Percentiles rank a stretch among this genome's conserved stretches.
These are phyloP conservation scores for Lycium ferocissimum DNA, from an alignment of 257 asterid genomes.

Conservation along the genomic window DNA sequence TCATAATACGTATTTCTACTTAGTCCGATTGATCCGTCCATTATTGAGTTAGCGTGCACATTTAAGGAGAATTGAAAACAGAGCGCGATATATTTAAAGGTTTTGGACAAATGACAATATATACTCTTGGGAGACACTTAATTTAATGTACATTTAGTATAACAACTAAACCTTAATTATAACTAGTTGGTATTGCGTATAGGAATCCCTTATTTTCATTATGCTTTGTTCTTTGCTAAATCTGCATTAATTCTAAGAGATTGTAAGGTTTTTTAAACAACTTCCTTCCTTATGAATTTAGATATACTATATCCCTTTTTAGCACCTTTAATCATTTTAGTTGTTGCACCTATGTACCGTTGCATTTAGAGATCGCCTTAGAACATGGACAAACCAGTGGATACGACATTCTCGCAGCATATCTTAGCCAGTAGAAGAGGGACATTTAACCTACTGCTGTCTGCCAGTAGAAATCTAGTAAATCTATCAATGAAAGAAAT, in stretches of 20 bases:
- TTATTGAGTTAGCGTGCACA: not conserved
- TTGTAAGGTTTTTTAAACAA: not conserved
- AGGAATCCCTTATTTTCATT: not conserved
- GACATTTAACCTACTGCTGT: not conserved
- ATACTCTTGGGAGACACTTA: not conserved
- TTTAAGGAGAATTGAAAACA: not conserved
- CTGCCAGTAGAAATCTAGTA: not conserved
- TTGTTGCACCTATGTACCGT: not conserved
- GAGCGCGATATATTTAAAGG: not conserved
- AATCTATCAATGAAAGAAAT: not conserved
- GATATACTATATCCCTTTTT: not conserved
- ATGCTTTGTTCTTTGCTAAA: not conserved
- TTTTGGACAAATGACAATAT: constrained; percentile 8
- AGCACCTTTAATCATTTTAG: not conserved
- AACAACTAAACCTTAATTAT: not conserved
- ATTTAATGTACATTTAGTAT: not conserved
- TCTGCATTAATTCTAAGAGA: not conserved
- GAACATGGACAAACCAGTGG: not conserved
- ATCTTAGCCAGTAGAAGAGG: not conserved
- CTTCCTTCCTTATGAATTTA: constrained; percentile 14
- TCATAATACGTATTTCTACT: not conserved
- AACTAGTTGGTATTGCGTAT: constrained; percentile 17
- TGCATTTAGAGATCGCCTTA: not conserved
- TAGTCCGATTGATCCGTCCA: not conserved
- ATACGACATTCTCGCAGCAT: constrained; percentile 1